phyloP scores from a whole-genome alignment of 2,329 filamentous ascomycete genomes.

The Aspergillus floridensis region DNA sequence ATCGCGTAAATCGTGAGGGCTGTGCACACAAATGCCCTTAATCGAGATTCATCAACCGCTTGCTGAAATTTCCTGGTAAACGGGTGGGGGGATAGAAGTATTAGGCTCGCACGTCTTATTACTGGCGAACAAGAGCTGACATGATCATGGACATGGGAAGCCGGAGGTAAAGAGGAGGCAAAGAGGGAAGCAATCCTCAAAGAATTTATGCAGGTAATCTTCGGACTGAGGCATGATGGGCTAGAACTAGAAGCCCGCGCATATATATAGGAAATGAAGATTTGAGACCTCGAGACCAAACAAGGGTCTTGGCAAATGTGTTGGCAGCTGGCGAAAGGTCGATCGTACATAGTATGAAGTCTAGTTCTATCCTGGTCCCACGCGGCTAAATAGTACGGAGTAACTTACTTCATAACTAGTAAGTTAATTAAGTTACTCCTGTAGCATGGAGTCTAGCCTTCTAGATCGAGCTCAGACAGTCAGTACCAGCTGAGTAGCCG shows the following conservation, averaged over 20 bases:
- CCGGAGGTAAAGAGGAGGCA: neutral
- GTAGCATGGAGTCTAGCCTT: no score
- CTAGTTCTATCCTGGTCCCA: neutral
- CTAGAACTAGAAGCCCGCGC: neutral
- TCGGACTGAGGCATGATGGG: neutral
- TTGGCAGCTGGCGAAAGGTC: neutral
- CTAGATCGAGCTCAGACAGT: no score
- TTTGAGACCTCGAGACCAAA: neutral
- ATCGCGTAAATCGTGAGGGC: neutral
- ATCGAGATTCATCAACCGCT: neutral
- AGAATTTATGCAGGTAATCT: neutral
- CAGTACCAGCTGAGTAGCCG: no score
- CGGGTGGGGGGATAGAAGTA: neutral
- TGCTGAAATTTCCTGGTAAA: neutral
- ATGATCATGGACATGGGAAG: neutral
- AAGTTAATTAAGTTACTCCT: no score
- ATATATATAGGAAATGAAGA: neutral
- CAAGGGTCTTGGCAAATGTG: neutral
- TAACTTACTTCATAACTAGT: no score
- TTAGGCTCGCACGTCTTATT: neutral
- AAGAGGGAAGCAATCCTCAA: neutral
- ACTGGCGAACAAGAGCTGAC: neutral
- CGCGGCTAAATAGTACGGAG: no score
- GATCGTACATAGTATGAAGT: neutral
- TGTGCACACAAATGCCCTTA: neutral